Evolutionary conservation across 345 rosid genomes (phyloP).

Genomic region (Brassica rapa): DNA sequence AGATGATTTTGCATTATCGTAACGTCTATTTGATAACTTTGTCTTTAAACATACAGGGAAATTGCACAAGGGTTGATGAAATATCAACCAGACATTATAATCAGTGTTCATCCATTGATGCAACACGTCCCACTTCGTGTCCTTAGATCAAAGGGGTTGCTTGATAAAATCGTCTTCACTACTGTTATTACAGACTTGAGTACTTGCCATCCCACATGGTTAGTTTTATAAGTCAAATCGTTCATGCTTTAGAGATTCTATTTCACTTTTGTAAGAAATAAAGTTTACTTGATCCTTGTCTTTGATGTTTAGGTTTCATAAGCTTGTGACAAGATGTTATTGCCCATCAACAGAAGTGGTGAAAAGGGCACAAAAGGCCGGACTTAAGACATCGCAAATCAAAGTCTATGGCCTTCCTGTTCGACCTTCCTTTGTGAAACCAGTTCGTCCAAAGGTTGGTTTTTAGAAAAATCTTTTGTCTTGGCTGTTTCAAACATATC

Average conservation of each 20-base stretch:
- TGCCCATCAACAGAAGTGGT: constrained; percentile 91
- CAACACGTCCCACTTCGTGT: constrained; percentile 98
- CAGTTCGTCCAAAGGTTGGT: constrained; percentile 82
- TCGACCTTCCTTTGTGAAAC: constrained; percentile 94
- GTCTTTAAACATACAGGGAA: constrained; percentile 51
- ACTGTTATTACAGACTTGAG: constrained; percentile 92
- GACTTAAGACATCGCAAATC: constrained; percentile 73
- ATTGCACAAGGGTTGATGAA: constrained; percentile 96
- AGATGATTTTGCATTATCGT: neutral
- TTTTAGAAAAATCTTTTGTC: neutral
- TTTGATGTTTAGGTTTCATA: constrained; percentile 77
- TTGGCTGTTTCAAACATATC: neutral
- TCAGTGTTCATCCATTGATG: constrained; percentile 97
- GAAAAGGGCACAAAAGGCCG: constrained; percentile 84
- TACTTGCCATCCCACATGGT: constrained; percentile 99
- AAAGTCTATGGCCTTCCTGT: constrained; percentile 98
- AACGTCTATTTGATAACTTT: no score
- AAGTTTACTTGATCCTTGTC: neutral
- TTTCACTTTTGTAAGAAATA: neutral
- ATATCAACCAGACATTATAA: constrained; percentile 90
- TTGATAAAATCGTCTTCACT: constrained; percentile 87
- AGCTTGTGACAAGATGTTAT: constrained; percentile 98
- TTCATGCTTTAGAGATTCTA: neutral
- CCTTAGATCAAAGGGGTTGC: constrained; percentile 80
- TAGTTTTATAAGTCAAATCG: neutral